Evolutionary conservation across 257 asterid genomes (phyloP).

Genomic region (Echium plantagineum): DNA sequence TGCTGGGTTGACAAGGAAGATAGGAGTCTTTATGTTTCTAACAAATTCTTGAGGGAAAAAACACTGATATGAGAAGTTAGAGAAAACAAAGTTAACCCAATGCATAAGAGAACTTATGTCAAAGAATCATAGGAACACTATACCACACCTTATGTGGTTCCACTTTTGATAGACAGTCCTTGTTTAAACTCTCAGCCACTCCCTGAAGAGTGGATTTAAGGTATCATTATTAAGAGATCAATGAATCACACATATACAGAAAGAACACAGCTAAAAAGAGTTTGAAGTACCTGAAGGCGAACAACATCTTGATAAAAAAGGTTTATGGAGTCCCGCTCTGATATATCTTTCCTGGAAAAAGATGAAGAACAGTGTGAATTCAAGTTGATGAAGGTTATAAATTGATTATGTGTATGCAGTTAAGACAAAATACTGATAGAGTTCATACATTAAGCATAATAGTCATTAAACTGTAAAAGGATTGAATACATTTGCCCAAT

Average conservation of each 20-base stretch:
- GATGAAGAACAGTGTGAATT: constrained; percentile 2
- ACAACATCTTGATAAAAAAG: constrained; percentile 70
- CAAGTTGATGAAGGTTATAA: not conserved
- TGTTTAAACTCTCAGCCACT: constrained; percentile 53
- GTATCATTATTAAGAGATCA: not conserved
- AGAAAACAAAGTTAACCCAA: constrained; percentile 14
- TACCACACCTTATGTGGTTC: constrained; percentile 58
- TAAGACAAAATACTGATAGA: too few relatives aligned
- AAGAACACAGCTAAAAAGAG: constrained; percentile 12
- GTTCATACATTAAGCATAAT: too few relatives aligned
- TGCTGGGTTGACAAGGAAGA: constrained; percentile 82
- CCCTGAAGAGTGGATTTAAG: constrained; percentile 38
- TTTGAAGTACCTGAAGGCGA: constrained; percentile 55
- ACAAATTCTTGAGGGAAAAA: constrained; percentile 87
- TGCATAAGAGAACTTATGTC: not conserved
- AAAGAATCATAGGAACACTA: constrained; percentile 10
- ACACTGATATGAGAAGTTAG: constrained; percentile 41
- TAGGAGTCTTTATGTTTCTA: constrained; percentile 56
- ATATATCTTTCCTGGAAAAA: constrained; percentile 64
- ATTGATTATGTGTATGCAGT: not conserved
- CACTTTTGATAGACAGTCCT: constrained; percentile 56
- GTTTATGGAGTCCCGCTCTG: constrained; percentile 49
- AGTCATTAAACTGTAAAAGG: not conserved
- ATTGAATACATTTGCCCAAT: not conserved
- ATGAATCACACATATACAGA: not conserved